Evolutionary conservation across 2,329 filamentous ascomycete genomes (phyloP).

Genomic region (Lachnellula subtilissima): DNA sequence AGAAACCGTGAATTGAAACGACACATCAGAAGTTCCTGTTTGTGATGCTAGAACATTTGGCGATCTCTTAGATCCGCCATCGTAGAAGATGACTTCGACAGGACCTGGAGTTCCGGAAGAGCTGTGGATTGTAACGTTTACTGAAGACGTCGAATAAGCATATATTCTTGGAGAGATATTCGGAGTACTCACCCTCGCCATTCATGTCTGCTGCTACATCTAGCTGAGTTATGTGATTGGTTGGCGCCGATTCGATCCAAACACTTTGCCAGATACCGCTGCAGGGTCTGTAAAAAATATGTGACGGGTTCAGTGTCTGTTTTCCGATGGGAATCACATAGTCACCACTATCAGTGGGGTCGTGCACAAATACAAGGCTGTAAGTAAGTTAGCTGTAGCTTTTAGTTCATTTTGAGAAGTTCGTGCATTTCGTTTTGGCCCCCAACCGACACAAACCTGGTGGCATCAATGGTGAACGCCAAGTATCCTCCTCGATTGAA

Average conservation of each 20-base stretch:
- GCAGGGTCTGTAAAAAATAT: slow-evolving; percentile 69
- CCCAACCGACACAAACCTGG: slow-evolving; percentile 33
- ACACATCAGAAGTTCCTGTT: slow-evolving; percentile 41
- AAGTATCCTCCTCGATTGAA: slow-evolving; percentile 58
- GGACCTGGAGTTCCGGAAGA: slow-evolving; percentile 32
- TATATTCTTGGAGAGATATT: not conserved
- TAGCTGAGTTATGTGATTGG: slow-evolving; percentile 45
- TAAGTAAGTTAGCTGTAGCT: not conserved
- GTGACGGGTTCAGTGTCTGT: slow-evolving; percentile 42
- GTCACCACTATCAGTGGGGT: slow-evolving; percentile 56
- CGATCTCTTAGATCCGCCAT: not conserved
- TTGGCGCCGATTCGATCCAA: slow-evolving; percentile 62
- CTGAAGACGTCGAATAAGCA: slow-evolving; percentile 31
- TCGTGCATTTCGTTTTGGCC: slow-evolving; percentile 51
- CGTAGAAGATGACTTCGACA: slow-evolving; percentile 8
- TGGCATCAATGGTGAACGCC: slow-evolving; percentile 56
- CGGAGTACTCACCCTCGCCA: slow-evolving; percentile 40
- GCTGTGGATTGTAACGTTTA: slow-evolving; percentile 51
- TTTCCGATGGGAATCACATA: slow-evolving; percentile 62
- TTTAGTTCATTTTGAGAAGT: not conserved
- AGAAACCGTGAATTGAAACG: slow-evolving; percentile 51
- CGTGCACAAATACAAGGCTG: slow-evolving; percentile 60
- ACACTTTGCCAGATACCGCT: slow-evolving; percentile 72
- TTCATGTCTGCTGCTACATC: slow-evolving; percentile 46
- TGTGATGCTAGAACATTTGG: slow-evolving; percentile 27